Evolutionary conservation across 2,329 filamentous ascomycete species (phyloP), one percentile per base, ranked within the genome.

Genomic region (Macrophomina pseudophaseolina): DNA sequence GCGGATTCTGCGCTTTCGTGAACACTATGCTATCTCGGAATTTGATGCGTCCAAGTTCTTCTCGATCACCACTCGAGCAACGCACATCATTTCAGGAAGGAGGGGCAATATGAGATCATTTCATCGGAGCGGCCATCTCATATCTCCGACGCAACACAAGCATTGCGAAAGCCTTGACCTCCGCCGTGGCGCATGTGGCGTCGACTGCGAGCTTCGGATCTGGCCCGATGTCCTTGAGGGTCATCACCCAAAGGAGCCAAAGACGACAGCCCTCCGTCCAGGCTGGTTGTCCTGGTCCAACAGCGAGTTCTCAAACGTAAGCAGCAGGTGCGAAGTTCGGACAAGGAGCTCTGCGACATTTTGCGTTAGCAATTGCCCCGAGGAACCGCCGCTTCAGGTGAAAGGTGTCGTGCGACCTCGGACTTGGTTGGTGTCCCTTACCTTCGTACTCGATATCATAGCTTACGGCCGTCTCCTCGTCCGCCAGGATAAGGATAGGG

Each of bases 381-480:
- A 62, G 32, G n/a, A 46, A 9, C 38, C 42, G 49, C 52, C 64
- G 53, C 52, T 5, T 32, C 16, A 32, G 48, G 42, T n/a, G 30
- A n/a, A 30, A 38, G 18, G n/a, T 62, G 58, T 49, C 58, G n/a
- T 65, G 63, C 62, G 62, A 65, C 38, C n/a, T 65, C 62, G 62
- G 62, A 51, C 49, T 46, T 33, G 40, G 49, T 18, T 38, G 30
- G 12, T 16, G 38, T 46, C 62, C 49, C 62, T 48, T 6, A 92
- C 91, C 89, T 85, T 91, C 83, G 72, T 92, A 91, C 66, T 91
- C 86, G 33, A 95, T 80, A 51, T 85, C 85, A 74, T 93, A 95
- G 64, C 84, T 87, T 9, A 91, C 87, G 3, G 89, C 83, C n/a
- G 85, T 78, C 53, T 92, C 88, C 64, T 92, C 88, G 60, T 89